These are phyloP conservation scores for Cetraspora pellucida DNA, from an alignment of 192 early-diverging fungal species.

Conservation along the genomic window DNA sequence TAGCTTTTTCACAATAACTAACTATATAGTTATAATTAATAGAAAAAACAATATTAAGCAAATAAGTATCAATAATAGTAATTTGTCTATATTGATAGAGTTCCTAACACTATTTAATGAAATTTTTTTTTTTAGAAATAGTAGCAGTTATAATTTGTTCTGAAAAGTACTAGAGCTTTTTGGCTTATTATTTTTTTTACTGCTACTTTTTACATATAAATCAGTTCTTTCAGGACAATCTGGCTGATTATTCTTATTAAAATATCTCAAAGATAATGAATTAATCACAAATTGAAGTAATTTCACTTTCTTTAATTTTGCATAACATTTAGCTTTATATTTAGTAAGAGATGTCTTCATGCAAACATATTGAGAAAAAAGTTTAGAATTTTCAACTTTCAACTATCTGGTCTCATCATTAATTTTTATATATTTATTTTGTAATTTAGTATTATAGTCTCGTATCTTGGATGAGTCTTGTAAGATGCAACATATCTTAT, in stretches of 20 bases:
- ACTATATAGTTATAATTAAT: slow-evolving; percentile 9
- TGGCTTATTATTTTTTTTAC: neutral
- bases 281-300: slow-evolving; percentile 23
- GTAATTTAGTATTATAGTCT: neutral
- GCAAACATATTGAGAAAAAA: neutral
- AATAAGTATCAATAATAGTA: neutral
- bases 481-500: slow-evolving; percentile 6
- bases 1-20: slow-evolving; percentile 8
- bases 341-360: neutral
- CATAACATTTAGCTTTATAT: neutral
- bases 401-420: neutral
- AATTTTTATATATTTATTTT: neutral
- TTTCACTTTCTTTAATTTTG: slow-evolving; percentile 3
- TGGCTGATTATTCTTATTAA: neutral
- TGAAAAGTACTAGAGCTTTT: neutral
- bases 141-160: neutral
- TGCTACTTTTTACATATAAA: neutral
- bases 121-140: neutral
- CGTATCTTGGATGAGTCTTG: slow-evolving; percentile 12
- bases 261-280: neutral
- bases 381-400: slow-evolving; percentile 4
- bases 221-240: neutral
- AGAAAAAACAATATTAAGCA: neutral
- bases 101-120: neutral
- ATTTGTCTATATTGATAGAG: neutral